Conservation (phyloP, 306 rosid species). For the Castanopsis chinensis region DNA sequence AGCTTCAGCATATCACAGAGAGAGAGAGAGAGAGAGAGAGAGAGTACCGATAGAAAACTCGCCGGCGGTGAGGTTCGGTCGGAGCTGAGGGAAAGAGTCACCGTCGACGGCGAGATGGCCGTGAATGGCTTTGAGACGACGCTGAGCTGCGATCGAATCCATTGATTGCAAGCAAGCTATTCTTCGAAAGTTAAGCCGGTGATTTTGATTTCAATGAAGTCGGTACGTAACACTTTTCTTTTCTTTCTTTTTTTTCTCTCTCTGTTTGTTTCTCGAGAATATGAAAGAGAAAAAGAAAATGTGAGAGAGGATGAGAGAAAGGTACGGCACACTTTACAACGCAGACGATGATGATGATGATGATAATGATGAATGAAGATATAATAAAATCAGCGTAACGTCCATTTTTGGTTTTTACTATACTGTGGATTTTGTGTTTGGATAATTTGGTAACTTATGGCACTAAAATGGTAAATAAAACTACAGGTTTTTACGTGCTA, state of each 20-base stretch:
- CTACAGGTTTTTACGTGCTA: too few relatives aligned
- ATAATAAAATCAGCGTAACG: too few relatives aligned
- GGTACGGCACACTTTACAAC: conserved; percentile 8
- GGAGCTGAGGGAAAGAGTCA: conserved; percentile 54
- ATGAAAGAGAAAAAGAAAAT: background rate
- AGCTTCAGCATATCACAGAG: too few relatives aligned
- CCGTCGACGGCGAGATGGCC: conserved; percentile 49
- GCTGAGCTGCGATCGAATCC: conserved; percentile 70
- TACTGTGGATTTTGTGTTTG: too few relatives aligned
- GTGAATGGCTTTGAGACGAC: conserved; percentile 68
- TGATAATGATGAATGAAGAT: too few relatives aligned
- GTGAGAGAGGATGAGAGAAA: background rate
- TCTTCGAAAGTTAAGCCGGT: background rate
- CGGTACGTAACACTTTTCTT: background rate
- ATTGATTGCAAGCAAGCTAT: conserved; percentile 6
- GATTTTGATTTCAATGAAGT: too few relatives aligned
- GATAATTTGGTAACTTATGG: too few relatives aligned
- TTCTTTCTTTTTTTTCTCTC: too few relatives aligned
- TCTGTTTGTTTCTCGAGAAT: background rate
- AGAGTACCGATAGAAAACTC: conserved; percentile 68
- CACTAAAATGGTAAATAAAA: too few relatives aligned
- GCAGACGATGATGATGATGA: background rate
- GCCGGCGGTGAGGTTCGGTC: conserved; percentile 56
- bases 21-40: conserved; percentile 9
- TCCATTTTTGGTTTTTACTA: too few relatives aligned